Conservation (phyloP, 2,329 filamentous ascomycete species). For the Paecilomyces dactylethromorphus region DNA sequence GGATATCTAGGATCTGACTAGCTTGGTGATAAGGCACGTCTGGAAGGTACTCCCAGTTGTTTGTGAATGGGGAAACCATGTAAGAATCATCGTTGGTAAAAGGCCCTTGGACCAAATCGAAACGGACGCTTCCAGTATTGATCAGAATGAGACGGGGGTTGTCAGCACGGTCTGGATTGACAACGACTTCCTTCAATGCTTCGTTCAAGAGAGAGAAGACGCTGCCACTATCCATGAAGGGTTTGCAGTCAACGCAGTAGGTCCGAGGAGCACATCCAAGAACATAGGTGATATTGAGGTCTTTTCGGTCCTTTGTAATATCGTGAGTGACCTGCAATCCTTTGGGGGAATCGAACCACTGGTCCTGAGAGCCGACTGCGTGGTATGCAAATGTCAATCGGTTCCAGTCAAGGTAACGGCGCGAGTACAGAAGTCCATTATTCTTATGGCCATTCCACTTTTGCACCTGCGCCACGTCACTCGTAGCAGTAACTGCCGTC, state of each 20-base stretch:
- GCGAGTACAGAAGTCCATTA: slow-evolving; percentile 37
- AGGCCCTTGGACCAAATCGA: slow-evolving; percentile 57
- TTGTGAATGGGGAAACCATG: slow-evolving; percentile 19
- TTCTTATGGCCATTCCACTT: background rate
- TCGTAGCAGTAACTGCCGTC: slow-evolving; percentile 1
- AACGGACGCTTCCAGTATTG: slow-evolving; percentile 57
- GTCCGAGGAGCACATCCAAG: slow-evolving; percentile 56
- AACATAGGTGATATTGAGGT: slow-evolving; percentile 50
- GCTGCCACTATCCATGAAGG: slow-evolving; percentile 46
- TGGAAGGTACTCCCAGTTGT: slow-evolving; percentile 22
- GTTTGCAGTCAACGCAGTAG: slow-evolving; percentile 53
- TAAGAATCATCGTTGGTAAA: slow-evolving; percentile 45
- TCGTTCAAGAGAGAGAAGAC: slow-evolving; percentile 50
- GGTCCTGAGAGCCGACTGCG: slow-evolving; percentile 43
- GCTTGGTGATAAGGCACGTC: slow-evolving; percentile 24
- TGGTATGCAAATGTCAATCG: slow-evolving; percentile 60
- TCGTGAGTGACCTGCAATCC: slow-evolving; percentile 43
- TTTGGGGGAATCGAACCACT: slow-evolving; percentile 44
- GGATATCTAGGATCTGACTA: slow-evolving; percentile 16
- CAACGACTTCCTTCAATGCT: slow-evolving; percentile 46
- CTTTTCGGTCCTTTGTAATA: slow-evolving; percentile 46
- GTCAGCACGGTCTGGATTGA: slow-evolving; percentile 46
- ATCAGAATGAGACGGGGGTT: slow-evolving; percentile 51
- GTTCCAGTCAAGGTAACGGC: slow-evolving; percentile 64
- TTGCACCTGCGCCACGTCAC: background rate